Base-by-base conservation (phyloP, 148 eudicot species). In the Arbutus unedo region DNA sequence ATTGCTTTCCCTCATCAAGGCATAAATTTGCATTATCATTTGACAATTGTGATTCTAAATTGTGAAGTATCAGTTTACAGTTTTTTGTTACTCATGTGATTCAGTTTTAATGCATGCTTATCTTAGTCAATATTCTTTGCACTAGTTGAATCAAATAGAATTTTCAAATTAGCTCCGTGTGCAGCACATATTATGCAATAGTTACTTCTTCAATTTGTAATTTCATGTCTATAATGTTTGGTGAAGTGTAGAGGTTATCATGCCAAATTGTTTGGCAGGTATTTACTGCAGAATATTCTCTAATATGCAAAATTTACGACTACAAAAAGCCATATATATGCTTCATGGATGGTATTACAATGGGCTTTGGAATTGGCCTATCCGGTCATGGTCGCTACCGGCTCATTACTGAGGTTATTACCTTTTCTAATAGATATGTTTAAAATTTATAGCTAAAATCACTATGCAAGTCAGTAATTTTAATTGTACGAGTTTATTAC, bases 361-460 rank as follows among this genome's bases (percentile, higher is more conserved):
- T 96, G 99, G 99, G 99, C 74, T 94, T 94, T 87, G 99, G 99
- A 68, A 94, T 96, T 84, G 99, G 99, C 68, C 88, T 96, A 79
- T 94, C 98, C 83, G 99, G 98, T 55, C 99, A 96, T 88, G 99
- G 99, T 55, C 91, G 91, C 53, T 96, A 92, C 85, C 93, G 97
- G 75, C 84, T 96, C 80, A 90, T 96, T 82, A 96, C 99, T 4
- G 99, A 96, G 98, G 99, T 96, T 85, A 56, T 83, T 64, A 56
- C 47, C 71, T 53, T 83, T 81, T 19, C 59, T 9, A 3, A 15
- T 59, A 64, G 41, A 47, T 21, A 10, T 72, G 53, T 10, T 49
- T 38, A 7, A 7, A 11, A 71, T 31, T 54, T 43, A 4, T 47
- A 53, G 73, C 50, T 53, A 13, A 75, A 55, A 76, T 47, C 11